Evolutionary conservation across 1,139 yeast species (phyloP).

Genomic region (Taphrina sp.): DNA sequence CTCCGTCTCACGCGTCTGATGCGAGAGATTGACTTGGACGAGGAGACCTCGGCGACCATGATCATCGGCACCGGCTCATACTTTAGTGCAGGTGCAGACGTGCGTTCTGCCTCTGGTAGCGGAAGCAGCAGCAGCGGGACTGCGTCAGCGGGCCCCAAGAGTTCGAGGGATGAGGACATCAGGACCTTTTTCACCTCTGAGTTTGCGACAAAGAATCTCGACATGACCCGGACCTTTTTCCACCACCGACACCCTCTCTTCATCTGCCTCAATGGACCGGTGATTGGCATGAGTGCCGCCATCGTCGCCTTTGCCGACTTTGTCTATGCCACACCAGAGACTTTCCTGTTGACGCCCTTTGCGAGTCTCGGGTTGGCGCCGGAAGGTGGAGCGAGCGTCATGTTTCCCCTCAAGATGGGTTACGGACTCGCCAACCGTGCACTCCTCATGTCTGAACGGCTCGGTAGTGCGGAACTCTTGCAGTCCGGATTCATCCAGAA

Average conservation of each 20-base stretch:
- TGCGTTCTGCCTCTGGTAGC: constrained; percentile 40
- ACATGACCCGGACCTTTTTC: constrained; percentile 65
- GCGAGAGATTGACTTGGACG: constrained; percentile 4
- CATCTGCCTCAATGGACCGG: constrained; percentile 84
- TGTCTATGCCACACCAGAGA: constrained; percentile 65
- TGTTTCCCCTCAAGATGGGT: constrained; percentile 70
- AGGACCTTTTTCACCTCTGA: constrained; percentile 56
- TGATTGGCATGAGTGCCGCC: constrained; percentile 74
- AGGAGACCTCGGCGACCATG: constrained; percentile 61
- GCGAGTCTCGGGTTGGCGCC: constrained; percentile 79
- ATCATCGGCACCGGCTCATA: constrained; percentile 70
- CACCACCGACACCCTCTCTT: constrained; percentile 71
- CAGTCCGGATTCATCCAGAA: constrained; percentile 64
- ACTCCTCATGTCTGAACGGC: constrained; percentile 65
- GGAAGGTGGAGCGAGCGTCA: constrained; percentile 75
- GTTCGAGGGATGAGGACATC: constrained; percentile 10
- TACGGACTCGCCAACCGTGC: constrained; percentile 74
- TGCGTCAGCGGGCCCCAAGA: not conserved
- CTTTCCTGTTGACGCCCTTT: constrained; percentile 71
- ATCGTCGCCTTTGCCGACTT: constrained; percentile 73
- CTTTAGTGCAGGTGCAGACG: constrained; percentile 86
- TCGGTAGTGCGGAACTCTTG: constrained; percentile 59
- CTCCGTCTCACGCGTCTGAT: constrained; percentile 2
- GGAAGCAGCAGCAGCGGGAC: no score
- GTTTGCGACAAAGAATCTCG: constrained; percentile 69